phyloP scores from a whole-genome alignment of 1,139 yeast species.

The Yamadazyma blattariae region DNA sequence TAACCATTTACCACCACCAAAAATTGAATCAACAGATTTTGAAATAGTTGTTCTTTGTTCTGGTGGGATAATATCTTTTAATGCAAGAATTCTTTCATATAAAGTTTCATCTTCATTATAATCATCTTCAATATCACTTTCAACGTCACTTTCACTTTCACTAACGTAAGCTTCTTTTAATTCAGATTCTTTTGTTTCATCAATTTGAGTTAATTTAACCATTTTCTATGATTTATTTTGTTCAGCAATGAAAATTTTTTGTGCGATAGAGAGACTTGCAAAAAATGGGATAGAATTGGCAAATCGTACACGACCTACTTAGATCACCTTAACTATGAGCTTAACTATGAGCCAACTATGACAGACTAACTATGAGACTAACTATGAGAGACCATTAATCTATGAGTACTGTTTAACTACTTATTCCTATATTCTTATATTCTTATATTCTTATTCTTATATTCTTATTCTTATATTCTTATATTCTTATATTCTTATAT shows the following conservation, averaged over 20 bases:
- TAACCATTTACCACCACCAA: conserved; percentile 39
- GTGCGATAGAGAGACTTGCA: background rate
- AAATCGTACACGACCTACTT: too few species aligned
- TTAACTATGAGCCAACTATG: too few species aligned
- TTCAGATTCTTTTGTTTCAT: conserved; percentile 49
- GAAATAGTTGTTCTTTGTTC: conserved; percentile 61
- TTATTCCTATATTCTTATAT: too few species aligned
- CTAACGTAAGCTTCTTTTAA: conserved; percentile 20
- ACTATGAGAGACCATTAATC: too few species aligned
- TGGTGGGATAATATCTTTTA: conserved; percentile 90
- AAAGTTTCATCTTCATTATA: conserved; percentile 84
- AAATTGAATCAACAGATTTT: conserved; percentile 31
- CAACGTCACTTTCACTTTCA: conserved; percentile 45
- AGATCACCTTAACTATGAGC: too few species aligned
- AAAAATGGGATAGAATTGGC: background rate
- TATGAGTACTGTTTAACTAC: too few species aligned
- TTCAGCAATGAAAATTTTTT: conserved; percentile 9
- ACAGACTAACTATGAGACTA: too few species aligned
- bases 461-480: too few species aligned
- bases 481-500: too few species aligned
- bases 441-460: too few species aligned
- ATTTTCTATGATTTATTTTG: conserved; percentile 34
- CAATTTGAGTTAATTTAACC: conserved; percentile 76
- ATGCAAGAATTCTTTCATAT: conserved; percentile 82
- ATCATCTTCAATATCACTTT: conserved; percentile 66